These are phyloP conservation scores for Ophiostoma fasciatum DNA, from an alignment of 2,329 filamentous ascomycete species.

Conservation along the genomic window DNA sequence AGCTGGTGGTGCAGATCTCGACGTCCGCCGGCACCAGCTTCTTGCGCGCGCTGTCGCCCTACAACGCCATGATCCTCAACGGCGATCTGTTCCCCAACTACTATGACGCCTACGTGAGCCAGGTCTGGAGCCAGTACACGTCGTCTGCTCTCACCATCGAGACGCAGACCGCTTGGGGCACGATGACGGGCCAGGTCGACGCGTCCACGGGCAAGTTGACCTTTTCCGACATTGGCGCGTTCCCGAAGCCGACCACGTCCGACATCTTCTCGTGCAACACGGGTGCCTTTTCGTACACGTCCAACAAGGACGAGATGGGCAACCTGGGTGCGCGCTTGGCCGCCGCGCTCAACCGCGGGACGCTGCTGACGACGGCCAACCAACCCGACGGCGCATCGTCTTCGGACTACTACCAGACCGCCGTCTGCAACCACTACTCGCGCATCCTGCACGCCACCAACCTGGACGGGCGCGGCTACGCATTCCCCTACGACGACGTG, in stretches of 20 bases:
- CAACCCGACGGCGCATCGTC: constrained; percentile 36
- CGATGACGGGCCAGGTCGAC: constrained; percentile 27
- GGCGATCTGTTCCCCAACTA: constrained; percentile 32
- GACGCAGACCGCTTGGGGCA: constrained; percentile 38
- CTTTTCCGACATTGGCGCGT: constrained; percentile 25
- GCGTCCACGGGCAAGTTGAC: constrained; percentile 21
- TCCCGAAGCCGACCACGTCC: constrained; percentile 29
- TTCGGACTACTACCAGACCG: constrained; percentile 41
- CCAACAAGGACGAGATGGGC: constrained; percentile 31
- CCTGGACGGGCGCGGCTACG: constrained; percentile 47
- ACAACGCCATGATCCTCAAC: constrained; percentile 30
- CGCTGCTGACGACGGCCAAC: constrained; percentile 37
- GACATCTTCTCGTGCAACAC: constrained; percentile 38
- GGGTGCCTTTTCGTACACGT: constrained; percentile 38
- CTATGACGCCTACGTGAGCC: constrained; percentile 33
- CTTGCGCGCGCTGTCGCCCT: constrained; percentile 37
- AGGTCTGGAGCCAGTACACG: constrained; percentile 36
- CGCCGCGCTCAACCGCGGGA: constrained; percentile 62
- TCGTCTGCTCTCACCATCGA: constrained; percentile 31
- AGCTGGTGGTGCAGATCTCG: constrained; percentile 29
- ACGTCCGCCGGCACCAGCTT: constrained; percentile 19
- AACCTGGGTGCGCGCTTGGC: constrained; percentile 59
- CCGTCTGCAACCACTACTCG: constrained; percentile 51
- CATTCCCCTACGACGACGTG: constrained; percentile 60
- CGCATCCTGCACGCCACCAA: constrained; percentile 48